Base-by-base conservation (phyloP, 495 filamentous ascomycete genomes). In the Pyrenopolyporus hunteri region DNA sequence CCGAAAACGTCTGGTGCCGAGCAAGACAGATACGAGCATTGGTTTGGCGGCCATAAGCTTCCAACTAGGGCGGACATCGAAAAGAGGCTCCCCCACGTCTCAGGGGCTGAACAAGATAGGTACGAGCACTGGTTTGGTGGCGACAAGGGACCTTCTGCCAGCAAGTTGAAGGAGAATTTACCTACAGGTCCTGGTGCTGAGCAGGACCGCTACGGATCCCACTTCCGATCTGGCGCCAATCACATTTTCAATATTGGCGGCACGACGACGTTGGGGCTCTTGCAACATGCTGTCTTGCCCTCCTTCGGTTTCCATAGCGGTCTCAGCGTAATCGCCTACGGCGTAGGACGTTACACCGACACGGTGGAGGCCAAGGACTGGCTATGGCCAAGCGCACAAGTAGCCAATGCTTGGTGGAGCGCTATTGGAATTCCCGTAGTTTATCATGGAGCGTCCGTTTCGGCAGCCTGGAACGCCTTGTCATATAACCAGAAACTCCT, bases 401-500 rank as follows among this genome's bases (percentile, higher is more conserved):
- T 85, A 22, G 53, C 74, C 53, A 85, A 83, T 64, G 83, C 79
- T 4, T 86, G 83, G 83, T 83, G 81, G 81, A 79, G 73, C 47
- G 80, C 83, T 32, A 61, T 85, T 44, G 81, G 83, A 29, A 72
- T 70, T 14, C 75, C 70, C 1, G 68, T 82, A 11, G 63, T 76
- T 20, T 63, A 71, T 36, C 57, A 74, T 6, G 73, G 76, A 1
- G 45, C 79, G 26, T 69, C 81, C 0, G 40, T 83, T 2, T 36
- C 50, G 0, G 59, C 70, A 25, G 80, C 81, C 4, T 81, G 78
- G 66, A 55, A 54, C 3, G 68, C 69, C 2, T 66, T 85, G 6
- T 72, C 76, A 1, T 82, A 81, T 59, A 74, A 77, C 0, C 76
- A 85, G 54, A 79, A 80, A 26, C 65, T 85, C 0, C 65, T 87